Base-by-base conservation (phyloP, 257 asterid species). In the Datura wrightii region DNA sequence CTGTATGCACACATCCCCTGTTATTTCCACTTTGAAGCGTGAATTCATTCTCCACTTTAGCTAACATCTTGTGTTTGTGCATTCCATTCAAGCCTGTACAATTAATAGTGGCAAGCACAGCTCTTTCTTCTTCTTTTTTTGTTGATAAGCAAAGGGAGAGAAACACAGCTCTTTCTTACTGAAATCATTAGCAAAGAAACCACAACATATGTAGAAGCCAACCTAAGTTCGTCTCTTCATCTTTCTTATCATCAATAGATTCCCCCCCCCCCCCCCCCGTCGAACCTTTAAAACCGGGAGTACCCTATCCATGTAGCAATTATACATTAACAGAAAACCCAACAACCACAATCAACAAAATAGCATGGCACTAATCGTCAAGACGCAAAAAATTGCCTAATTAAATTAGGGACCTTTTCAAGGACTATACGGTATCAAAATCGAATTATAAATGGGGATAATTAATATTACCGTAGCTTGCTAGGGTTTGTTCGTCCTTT, bases 401-500 rank as follows among this genome's bases (percentile, higher is more conserved):
- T 19, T 74, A 46, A 74, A 48, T 46, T 11, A 72, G 19, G 44
- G 56, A 59, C 4, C 18, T 11, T 41, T 24, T n/a, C 9, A 8
- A 50, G 18, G 58, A 24, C 31, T 42, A 13, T 62, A 39, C 18
- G 10, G 58, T 3, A 72, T n/a, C n/a, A 72, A 74, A 46, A 72
- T 19, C 10, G 37, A 19, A 41, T 42, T 2, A 48, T 46, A 48
- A 36, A 46, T 46, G 11, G 19, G 42, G 42, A 72, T 31, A 39
- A 50, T 46, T 41, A 50, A 15, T 2, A 67, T 72, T 91, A 92
- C 96, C 94, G 67, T 87, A 90, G 89, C 92, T 91, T 55, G 39
- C 63, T 15, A 91, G 90, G 87, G 94, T 90, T 84, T 91, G 94
- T 82, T 92, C 94, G 72, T 91, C 94, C 88, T 92, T 92, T 80